A percentile compares a stretch with the other conserved stretches of the same genome.
These are phyloP conservation scores for Ustilago hordei DNA, from an alignment of 1,284 basidiomycete genomes.

Conservation along the genomic window DNA sequence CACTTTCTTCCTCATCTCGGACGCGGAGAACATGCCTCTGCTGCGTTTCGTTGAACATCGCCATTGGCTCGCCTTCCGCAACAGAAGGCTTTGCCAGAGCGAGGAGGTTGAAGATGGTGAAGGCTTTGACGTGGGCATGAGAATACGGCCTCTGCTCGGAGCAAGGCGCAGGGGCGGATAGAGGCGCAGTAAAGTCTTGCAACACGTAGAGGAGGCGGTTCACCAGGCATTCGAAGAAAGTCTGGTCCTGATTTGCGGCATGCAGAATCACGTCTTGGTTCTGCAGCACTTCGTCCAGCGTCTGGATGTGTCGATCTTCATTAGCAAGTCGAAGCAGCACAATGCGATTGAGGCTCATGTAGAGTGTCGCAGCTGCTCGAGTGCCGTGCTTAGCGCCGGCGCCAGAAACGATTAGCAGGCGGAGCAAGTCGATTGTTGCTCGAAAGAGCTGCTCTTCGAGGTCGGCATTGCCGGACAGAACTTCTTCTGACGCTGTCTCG, in stretches of 20 bases:
- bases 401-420: constrained; percentile 12
- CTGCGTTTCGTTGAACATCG: constrained; percentile 27
- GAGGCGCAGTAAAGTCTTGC: not conserved
- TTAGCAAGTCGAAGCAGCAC: constrained; percentile 40
- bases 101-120: constrained; percentile 50
- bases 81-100: constrained; percentile 40
- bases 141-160: not conserved
- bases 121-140: constrained; percentile 25
- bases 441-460: constrained; percentile 37
- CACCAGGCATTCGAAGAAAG: constrained; percentile 56
- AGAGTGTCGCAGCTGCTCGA: constrained; percentile 27
- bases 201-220: constrained; percentile 35
- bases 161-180: not conserved
- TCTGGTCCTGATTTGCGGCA: constrained; percentile 40
- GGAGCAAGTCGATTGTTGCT: constrained; percentile 27
- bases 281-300: constrained; percentile 36
- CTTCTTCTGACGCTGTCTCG: constrained; percentile 50
- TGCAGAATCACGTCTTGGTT: constrained; percentile 44
- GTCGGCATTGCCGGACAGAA: constrained; percentile 20
- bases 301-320: constrained; percentile 10
- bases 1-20: not conserved
- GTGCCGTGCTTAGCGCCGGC: constrained; percentile 1
- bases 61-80: constrained; percentile 34
- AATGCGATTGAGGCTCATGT: constrained; percentile 56
- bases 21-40: constrained; percentile 8